These are phyloP conservation scores for Chytridium lagenaria DNA, from an alignment of 371 early-diverging fungal species.

Conservation along the genomic window DNA sequence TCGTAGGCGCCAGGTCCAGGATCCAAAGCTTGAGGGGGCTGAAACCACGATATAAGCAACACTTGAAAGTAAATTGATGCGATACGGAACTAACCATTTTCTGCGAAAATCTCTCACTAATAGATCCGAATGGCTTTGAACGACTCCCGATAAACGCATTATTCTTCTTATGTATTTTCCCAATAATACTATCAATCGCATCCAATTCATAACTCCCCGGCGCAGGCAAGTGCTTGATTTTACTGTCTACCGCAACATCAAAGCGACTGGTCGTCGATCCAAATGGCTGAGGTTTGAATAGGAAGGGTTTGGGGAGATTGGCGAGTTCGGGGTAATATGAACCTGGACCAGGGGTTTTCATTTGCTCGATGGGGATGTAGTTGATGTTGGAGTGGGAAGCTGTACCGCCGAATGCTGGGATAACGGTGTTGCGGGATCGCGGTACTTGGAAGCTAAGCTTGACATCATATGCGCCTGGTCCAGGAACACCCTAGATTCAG, in stretches of 20 bases:
- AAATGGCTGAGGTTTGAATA: constrained; percentile 48
- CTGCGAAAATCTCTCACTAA: constrained; percentile 42
- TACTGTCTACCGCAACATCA: constrained; percentile 17
- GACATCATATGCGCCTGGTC: constrained; percentile 51
- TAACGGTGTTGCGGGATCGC: constrained; percentile 5
- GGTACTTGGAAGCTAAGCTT: constrained; percentile 29
- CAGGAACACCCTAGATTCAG: constrained; percentile 40
- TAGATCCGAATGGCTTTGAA: constrained; percentile 45
- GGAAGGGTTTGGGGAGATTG: constrained; percentile 32
- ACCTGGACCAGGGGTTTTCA: constrained; percentile 49
- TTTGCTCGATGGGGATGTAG: constrained; percentile 41
- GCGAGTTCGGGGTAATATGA: constrained; percentile 51
- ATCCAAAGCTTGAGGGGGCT: constrained; percentile 13
- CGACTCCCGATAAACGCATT: constrained; percentile 10
- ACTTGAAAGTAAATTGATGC: not conserved
- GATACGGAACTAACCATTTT: constrained; percentile 23
- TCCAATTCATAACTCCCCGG: constrained; percentile 50
- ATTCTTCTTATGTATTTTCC: constrained; percentile 26
- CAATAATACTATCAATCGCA: constrained; percentile 38
- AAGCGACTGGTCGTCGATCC: constrained; percentile 50
- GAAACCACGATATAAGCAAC: not conserved
- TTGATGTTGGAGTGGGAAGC: constrained; percentile 25
- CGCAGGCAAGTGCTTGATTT: constrained; percentile 33
- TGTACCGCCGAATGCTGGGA: constrained; percentile 31
- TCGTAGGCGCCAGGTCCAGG: constrained; percentile 51